A percentile compares a stretch with the other conserved stretches of the same genome.
Conservation (phyloP, 208 protist species). For the Trichomonas gallinae region DNA sequence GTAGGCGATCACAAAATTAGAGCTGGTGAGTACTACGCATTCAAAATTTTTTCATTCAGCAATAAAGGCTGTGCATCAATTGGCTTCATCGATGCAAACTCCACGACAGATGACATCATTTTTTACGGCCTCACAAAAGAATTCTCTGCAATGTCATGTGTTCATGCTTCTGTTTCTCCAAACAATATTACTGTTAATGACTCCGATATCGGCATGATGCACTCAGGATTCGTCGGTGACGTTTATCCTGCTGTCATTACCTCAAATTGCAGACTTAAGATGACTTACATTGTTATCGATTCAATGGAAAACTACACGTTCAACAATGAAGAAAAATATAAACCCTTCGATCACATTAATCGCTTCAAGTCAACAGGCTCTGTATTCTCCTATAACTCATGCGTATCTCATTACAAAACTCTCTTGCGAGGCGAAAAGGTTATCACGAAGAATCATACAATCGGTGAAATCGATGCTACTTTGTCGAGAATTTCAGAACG, state of each 20-base stretch:
- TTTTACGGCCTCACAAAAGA: background rate
- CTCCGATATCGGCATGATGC: background rate
- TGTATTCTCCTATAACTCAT: no score
- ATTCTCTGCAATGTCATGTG: background rate
- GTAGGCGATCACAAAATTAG: background rate
- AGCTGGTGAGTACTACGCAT: background rate
- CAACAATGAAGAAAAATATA: no score
- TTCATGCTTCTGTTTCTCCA: background rate
- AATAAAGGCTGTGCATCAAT: background rate
- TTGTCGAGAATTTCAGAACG: background rate
- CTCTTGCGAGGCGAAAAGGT: background rate
- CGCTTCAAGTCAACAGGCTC: no score
- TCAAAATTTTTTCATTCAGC: background rate
- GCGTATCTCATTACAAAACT: no score
- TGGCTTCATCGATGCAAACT: background rate
- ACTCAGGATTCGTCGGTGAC: background rate
- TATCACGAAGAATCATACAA: background rate
- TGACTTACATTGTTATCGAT: no score
- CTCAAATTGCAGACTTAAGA: background rate
- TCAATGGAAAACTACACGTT: no score
- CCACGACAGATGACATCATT: background rate
- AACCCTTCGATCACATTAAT: no score
- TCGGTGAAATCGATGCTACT: background rate
- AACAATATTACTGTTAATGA: background rate
- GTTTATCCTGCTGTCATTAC: background rate